Conservation (phyloP, 768 basidiomycete genomes). For the Psilocybe cyanescens region DNA sequence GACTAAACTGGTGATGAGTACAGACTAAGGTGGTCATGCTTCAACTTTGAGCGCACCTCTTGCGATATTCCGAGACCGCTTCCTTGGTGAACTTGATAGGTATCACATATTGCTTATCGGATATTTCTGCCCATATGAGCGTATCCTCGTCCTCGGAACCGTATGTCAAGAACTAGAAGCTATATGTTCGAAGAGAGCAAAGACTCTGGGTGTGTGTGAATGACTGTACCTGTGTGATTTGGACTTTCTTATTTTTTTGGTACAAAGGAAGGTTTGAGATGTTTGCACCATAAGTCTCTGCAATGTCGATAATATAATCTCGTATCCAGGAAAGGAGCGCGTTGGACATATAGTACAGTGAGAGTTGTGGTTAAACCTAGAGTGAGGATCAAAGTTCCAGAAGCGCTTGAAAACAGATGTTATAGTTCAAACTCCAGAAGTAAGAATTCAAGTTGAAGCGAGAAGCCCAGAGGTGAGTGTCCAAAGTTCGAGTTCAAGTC, state of each 20-base stretch:
- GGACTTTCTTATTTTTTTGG: constrained; percentile 53
- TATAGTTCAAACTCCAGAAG: too few relatives aligned
- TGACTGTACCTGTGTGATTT: constrained; percentile 54
- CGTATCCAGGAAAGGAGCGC: constrained; percentile 59
- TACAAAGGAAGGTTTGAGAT: constrained; percentile 35
- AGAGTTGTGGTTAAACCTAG: not conserved
- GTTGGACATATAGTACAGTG: constrained; percentile 30
- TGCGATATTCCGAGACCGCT: constrained; percentile 46
- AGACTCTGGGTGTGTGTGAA: not conserved
- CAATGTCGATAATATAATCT: constrained; percentile 51
- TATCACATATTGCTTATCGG: constrained; percentile 56
- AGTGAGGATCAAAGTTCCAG: too few relatives aligned
- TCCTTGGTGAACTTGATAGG: constrained; percentile 58
- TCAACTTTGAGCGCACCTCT: constrained; percentile 26
- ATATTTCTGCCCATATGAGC: constrained; percentile 64
- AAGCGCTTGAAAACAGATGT: too few relatives aligned
- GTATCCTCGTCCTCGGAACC: constrained; percentile 38
- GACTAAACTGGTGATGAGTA: not conserved
- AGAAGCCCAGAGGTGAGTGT: too few relatives aligned
- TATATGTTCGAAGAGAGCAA: not conserved
- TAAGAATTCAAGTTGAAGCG: too few relatives aligned
- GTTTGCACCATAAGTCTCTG: constrained; percentile 55
- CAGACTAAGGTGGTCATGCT: not conserved
- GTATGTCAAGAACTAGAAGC: constrained; percentile 58
- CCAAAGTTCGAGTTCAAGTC: not conserved